A percentile compares a stretch with the other conserved stretches of the same genome.
These are phyloP conservation scores for Ganoderma sp. DNA, from an alignment of 1,284 basidiomycete genomes.

Conservation along the genomic window DNA sequence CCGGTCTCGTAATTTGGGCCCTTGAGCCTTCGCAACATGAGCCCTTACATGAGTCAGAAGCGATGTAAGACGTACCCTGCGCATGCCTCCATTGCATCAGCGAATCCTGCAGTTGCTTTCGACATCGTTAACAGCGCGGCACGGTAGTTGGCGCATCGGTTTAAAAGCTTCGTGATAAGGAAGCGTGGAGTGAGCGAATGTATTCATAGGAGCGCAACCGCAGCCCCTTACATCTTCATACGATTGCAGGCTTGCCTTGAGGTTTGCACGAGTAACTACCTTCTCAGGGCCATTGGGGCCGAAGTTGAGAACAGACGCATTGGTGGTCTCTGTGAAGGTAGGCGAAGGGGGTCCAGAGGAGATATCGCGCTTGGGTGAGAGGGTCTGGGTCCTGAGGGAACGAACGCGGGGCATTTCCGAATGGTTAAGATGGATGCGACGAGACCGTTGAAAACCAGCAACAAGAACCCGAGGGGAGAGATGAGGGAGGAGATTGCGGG, in stretches of 20 bases:
- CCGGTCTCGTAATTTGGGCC: constrained; percentile 81
- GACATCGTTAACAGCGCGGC: constrained; percentile 85
- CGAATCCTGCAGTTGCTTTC: constrained; percentile 84
- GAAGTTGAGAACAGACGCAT: constrained; percentile 75
- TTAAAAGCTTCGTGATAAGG: constrained; percentile 65
- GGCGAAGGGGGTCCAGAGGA: constrained; percentile 75
- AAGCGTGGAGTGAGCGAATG: constrained; percentile 20
- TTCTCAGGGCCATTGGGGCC: constrained; percentile 73
- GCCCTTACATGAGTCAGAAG: not conserved
- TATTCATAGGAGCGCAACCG: not conserved
- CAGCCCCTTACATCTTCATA: constrained; percentile 73
- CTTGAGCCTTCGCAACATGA: constrained; percentile 61
- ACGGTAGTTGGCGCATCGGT: constrained; percentile 83
- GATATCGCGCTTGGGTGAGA: constrained; percentile 52
- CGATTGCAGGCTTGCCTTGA: constrained; percentile 77
- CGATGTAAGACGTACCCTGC: constrained; percentile 65
- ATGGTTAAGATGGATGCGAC: not conserved
- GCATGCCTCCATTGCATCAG: constrained; percentile 84
- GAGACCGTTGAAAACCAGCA: constrained; percentile 15
- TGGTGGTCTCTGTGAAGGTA: constrained; percentile 82
- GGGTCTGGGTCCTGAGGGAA: constrained; percentile 62
- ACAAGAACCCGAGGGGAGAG: constrained; percentile 7
- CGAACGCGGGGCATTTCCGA: constrained; percentile 61
- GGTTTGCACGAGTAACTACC: constrained; percentile 82
- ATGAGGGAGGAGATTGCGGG: constrained; percentile 23